Evolutionary conservation across 805 yeast species (phyloP), one percentile per base, ranked within the genome.

Genomic region (Yamadazyma laniorum): DNA sequence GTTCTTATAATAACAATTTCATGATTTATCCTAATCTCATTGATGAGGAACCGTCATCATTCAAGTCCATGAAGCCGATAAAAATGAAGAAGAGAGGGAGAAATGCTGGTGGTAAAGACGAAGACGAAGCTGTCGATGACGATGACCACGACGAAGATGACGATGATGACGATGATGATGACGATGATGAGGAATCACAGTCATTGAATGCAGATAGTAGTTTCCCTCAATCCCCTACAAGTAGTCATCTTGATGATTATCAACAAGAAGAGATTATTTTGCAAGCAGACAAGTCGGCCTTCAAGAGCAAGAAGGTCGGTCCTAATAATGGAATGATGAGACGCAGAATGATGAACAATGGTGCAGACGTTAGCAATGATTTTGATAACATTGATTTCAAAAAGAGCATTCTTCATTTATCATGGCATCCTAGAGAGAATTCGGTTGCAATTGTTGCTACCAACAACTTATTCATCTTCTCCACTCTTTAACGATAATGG

Each of bases 391-490:
- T 90, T 49, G 98, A 95, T 65, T 93, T 90, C 71, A 88, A 90
- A 65, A 91, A 90, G 74, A 83, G 87, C 63, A 90, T 93, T 44
- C 73, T 91, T 63, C 98, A 93, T 66, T 74, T 89, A 63, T 88
- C 97, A 61, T 93, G 99, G 99, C 99, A 93, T 72, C 99, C 99
- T 47, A 74, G 72, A 51, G 99, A 95, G 67, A 88, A 93, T 67
- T 82, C 93, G 36, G 95, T 93, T 50, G 99, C 99, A 29, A 86
- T 93, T 56, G 98, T 98, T 34, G 98, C 99, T 14, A 93, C 99
- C 16, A 95, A 93, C 70, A 93, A 93, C 67, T 75, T 87, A 52
- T 85, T 84, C 66, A 84, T 85, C 44, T 85, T 85, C 60, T 82
- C 91, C 40, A 83, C 93, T 38, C 71, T 81, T 53, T 84, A 65